phyloP scores from a whole-genome alignment of 164 flowering plant genomes.

The Euptelea pleiosperma region DNA sequence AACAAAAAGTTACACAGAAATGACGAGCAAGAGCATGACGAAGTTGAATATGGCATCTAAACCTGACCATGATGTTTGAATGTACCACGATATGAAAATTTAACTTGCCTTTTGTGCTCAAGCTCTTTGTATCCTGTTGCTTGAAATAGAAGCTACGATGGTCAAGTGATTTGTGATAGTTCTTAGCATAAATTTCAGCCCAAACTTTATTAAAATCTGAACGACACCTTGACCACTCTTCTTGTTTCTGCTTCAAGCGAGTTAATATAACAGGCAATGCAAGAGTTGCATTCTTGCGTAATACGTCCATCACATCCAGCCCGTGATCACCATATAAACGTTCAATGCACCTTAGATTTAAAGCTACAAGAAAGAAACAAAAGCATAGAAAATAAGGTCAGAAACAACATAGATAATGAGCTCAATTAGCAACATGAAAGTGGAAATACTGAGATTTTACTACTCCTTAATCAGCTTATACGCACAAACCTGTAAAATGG shows the following conservation, averaged over 20 bases:
- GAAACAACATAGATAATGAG: slow-evolving; percentile 4
- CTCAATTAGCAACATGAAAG: background rate
- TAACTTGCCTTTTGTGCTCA: slow-evolving; percentile 79
- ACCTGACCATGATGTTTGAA: background rate
- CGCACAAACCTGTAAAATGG: slow-evolving; percentile 58
- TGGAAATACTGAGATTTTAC: background rate
- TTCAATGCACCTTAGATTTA: slow-evolving; percentile 87
- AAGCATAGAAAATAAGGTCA: background rate
- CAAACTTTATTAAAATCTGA: slow-evolving; percentile 91
- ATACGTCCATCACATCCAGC: slow-evolving; percentile 89
- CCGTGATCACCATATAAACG: slow-evolving; percentile 98
- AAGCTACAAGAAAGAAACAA: slow-evolving; percentile 42
- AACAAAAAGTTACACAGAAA: too few species aligned
- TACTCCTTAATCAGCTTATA: slow-evolving; percentile 8
- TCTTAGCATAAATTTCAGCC: slow-evolving; percentile 94
- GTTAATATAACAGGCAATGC: slow-evolving; percentile 88
- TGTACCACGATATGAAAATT: background rate
- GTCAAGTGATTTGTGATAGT: slow-evolving; percentile 94
- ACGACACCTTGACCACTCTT: slow-evolving; percentile 95
- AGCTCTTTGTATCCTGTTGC: slow-evolving; percentile 96
- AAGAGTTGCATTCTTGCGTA: slow-evolving; percentile 74
- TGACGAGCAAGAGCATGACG: background rate
- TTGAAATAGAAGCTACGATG: slow-evolving; percentile 97
- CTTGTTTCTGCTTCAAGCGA: slow-evolving; percentile 95
- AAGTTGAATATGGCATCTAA: background rate